Evolutionary conservation across 164 flowering plant genomes (phyloP).

Genomic region (Vitis rupestris): DNA sequence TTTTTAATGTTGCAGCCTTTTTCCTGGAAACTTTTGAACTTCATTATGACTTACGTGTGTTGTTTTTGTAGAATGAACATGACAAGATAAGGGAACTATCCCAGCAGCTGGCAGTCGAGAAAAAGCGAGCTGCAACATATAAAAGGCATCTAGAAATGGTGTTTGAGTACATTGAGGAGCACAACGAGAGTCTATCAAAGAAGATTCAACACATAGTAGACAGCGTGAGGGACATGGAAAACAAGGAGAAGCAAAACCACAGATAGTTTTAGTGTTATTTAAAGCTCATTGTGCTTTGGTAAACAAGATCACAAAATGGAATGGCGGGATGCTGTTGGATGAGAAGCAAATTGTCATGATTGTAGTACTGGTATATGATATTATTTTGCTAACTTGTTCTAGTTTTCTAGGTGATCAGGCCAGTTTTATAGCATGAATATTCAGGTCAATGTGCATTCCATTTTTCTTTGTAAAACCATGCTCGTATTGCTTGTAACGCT

Average conservation of each 20-base stretch:
- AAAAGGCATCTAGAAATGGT: constrained; percentile 67
- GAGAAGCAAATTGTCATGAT: no score
- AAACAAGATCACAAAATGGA: no score
- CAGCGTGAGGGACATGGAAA: constrained; percentile 49
- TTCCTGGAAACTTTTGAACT: no score
- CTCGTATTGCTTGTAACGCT: no score
- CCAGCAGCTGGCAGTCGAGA: constrained; percentile 65
- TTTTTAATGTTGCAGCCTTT: background rate
- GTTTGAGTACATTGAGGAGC: constrained; percentile 70
- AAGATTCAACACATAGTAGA: constrained; percentile 65
- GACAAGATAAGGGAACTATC: constrained; percentile 64
- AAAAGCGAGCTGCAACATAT: constrained; percentile 55
- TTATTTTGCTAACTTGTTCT: no score
- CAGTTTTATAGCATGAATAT: no score
- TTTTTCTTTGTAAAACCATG: no score
- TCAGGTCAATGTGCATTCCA: no score
- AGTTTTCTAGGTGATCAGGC: no score
- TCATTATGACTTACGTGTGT: background rate
- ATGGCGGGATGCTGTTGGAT: no score
- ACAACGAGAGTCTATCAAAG: constrained; percentile 46
- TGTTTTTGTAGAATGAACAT: constrained; percentile 56
- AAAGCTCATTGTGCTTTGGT: no score
- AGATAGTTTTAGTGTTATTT: constrained; percentile 8
- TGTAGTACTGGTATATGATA: no score
- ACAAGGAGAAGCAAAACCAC: constrained; percentile 24